Conservation (phyloP, 1,284 basidiomycete genomes). For the Moesziomyces antarcticus region DNA sequence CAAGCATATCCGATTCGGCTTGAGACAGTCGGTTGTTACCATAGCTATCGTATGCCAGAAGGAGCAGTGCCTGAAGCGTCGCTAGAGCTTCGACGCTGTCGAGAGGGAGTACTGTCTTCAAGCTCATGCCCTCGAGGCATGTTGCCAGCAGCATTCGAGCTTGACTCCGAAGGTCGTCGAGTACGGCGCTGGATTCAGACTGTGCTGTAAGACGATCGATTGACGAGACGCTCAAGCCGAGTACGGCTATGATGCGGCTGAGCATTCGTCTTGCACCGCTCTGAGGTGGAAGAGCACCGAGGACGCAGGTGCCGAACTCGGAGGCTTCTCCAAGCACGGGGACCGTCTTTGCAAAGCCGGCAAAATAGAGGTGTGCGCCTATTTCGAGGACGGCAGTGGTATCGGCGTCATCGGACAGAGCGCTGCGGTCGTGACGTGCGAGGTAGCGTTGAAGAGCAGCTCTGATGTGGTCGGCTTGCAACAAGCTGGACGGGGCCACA, state of each 20-base stretch:
- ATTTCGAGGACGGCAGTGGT: slow-evolving; percentile 1
- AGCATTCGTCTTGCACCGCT: slow-evolving; percentile 2
- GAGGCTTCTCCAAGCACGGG: slow-evolving; percentile 8
- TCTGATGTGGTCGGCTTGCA: slow-evolving; percentile 1
- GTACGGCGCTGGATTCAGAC: neutral
- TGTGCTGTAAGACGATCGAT: neutral
- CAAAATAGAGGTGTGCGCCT: slow-evolving; percentile 8
- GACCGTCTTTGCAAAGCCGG: slow-evolving; percentile 9
- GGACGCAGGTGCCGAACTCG: slow-evolving; percentile 3
- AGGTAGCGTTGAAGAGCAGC: slow-evolving; percentile 3
- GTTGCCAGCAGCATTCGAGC: slow-evolving; percentile 1
- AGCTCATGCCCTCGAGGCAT: neutral
- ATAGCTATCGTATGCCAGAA: slow-evolving; percentile 18
- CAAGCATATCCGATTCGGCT: slow-evolving; percentile 3
- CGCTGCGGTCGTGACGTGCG: neutral
- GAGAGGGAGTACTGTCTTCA: neutral
- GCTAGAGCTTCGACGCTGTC: slow-evolving; percentile 9
- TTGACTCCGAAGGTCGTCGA: slow-evolving; percentile 4
- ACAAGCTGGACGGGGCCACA: neutral
- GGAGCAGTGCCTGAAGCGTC: slow-evolving; percentile 2
- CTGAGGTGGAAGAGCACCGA: slow-evolving; percentile 1
- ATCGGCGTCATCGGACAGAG: slow-evolving; percentile 1
- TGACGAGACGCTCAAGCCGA: slow-evolving; percentile 4
- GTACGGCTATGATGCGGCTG: neutral
- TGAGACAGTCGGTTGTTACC: slow-evolving; percentile 2